A percentile compares a stretch with the other conserved stretches of the same genome.
Evolutionary conservation across 805 yeast genomes (phyloP).

Genomic region (Yamadazyma paraphyllophila): DNA sequence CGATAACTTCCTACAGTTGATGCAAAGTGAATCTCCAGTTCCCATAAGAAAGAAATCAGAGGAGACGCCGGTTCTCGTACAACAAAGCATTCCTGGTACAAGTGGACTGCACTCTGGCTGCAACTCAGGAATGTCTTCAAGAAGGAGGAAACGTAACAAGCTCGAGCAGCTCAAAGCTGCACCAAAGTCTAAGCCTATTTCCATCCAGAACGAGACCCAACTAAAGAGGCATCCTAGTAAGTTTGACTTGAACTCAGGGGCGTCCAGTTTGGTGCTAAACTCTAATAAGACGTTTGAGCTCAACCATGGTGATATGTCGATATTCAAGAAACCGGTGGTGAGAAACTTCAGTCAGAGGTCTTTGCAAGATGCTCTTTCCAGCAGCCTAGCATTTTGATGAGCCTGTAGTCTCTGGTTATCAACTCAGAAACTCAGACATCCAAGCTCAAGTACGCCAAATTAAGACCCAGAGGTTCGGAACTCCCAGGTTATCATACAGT

Average conservation of each 20-base stretch:
- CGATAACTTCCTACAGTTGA: slow-evolving; percentile 20
- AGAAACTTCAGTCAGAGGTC: slow-evolving; percentile 48
- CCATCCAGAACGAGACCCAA: slow-evolving; percentile 26
- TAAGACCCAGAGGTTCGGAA: neutral
- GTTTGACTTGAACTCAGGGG: slow-evolving; percentile 20
- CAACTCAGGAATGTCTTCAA: neutral
- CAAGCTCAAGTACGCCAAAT: no score
- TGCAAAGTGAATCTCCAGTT: slow-evolving; percentile 5
- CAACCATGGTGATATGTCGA: slow-evolving; percentile 43
- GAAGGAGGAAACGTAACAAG: slow-evolving; percentile 9
- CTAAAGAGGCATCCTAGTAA: slow-evolving; percentile 28
- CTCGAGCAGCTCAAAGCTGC: slow-evolving; percentile 12
- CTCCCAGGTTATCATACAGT: neutral
- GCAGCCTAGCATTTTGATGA: slow-evolving; percentile 11
- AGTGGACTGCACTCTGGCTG: neutral
- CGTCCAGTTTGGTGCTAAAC: slow-evolving; percentile 41
- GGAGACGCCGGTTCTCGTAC: neutral
- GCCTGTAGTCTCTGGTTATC: neutral
- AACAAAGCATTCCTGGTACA: neutral
- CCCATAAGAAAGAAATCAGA: neutral
- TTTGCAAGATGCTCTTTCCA: slow-evolving; percentile 43
- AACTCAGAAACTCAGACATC: slow-evolving; percentile 2
- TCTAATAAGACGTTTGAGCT: slow-evolving; percentile 41
- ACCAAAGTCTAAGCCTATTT: slow-evolving; percentile 22
- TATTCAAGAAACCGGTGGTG: slow-evolving; percentile 30